Evolutionary conservation across 225 moss, liverwort and hornwort species (phyloP).

Genomic region (Straminergon stramineum): DNA sequence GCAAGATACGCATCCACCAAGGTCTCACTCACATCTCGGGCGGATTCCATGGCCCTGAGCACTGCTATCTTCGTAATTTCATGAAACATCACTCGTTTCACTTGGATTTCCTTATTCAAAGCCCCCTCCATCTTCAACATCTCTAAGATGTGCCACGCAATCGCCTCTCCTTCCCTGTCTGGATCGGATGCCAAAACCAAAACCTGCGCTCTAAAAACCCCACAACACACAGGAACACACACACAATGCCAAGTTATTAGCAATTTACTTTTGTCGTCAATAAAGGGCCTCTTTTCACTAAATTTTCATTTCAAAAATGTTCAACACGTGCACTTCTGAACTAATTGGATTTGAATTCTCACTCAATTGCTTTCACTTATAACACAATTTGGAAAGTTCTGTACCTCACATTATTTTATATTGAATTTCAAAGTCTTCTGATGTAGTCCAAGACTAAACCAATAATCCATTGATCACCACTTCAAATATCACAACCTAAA

Average conservation of each 20-base stretch:
- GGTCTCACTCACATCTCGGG: conserved; percentile 68
- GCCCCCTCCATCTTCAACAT: conserved; percentile 80
- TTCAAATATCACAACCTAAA: background rate
- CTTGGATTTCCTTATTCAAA: conserved; percentile 43
- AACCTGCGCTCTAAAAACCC: conserved; percentile 50
- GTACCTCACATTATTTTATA: background rate
- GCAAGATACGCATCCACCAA: conserved; percentile 90
- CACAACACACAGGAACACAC: background rate
- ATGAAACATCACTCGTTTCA: conserved; percentile 74
- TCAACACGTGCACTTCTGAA: background rate
- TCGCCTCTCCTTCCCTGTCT: conserved; percentile 97
- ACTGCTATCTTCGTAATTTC: conserved; percentile 88
- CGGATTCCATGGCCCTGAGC: conserved; percentile 53
- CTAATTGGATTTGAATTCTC: background rate
- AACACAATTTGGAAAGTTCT: background rate
- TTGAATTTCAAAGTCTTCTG: background rate
- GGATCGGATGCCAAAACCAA: conserved; percentile 90
- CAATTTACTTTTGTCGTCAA: background rate
- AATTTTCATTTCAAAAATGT: background rate
- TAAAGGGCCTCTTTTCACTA: background rate
- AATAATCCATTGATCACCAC: background rate
- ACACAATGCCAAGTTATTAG: background rate
- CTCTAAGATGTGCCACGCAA: conserved; percentile 95
- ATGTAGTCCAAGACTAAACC: background rate
- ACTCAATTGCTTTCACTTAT: background rate